Evolutionary conservation across 257 asterid genomes (phyloP).

Genomic region (Solanum chmielewskii): DNA sequence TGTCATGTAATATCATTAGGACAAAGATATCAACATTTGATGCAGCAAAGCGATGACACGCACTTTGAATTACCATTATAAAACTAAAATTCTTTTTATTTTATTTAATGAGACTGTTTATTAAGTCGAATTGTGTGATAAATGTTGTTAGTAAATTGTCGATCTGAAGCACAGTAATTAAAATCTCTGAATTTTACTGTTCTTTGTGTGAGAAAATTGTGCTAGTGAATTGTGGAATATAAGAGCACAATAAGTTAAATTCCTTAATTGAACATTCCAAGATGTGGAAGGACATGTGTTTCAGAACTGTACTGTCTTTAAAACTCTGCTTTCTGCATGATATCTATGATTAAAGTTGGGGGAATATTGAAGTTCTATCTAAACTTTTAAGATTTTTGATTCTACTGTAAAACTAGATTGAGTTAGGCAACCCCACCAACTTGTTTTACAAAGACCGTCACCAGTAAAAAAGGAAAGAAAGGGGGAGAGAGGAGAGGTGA

Average conservation of each 20-base stretch:
- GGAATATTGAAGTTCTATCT: neutral
- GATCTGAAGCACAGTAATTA: neutral
- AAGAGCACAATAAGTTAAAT: neutral
- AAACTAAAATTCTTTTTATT: neutral
- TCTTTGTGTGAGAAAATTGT: neutral
- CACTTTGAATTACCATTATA: neutral
- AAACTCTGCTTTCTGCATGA: neutral
- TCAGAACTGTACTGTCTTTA: neutral
- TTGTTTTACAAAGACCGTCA: neutral
- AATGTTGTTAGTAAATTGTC: neutral
- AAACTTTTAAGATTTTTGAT: neutral
- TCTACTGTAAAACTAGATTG: neutral
- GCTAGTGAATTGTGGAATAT: neutral
- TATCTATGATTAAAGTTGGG: neutral
- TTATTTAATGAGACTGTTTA: neutral
- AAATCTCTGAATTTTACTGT: neutral
- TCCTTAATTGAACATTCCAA: neutral
- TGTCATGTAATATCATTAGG: neutral
- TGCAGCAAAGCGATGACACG: neutral
- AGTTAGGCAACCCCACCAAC: neutral
- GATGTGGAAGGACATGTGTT: neutral
- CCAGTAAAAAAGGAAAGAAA: neutral
- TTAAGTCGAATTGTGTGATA: neutral
- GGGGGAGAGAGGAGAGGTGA: neutral
- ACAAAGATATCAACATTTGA: neutral